Percentiles rank a stretch among this genome's conserved stretches.
These are phyloP conservation scores for Aureobasidium mangrovei DNA, from an alignment of 2,329 filamentous ascomycete genomes.

Conservation along the genomic window DNA sequence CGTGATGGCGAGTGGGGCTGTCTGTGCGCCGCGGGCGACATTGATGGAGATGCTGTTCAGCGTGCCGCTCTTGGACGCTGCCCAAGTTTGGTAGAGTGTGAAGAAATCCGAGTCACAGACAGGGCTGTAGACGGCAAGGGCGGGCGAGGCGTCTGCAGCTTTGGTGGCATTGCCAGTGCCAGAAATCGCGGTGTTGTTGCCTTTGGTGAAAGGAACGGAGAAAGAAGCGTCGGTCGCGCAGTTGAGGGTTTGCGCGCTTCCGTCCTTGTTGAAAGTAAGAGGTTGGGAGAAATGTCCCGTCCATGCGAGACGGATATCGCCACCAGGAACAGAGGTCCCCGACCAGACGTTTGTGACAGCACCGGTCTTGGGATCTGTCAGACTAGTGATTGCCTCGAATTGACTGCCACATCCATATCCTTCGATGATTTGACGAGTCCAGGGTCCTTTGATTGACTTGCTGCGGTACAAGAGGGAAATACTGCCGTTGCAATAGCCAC, in stretches of 20 bases:
- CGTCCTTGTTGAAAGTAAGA: constrained; percentile 17
- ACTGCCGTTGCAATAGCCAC: constrained; percentile 21
- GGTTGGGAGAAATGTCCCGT: constrained; percentile 22
- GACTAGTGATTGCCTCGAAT: constrained; percentile 19
- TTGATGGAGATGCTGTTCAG: constrained; percentile 19
- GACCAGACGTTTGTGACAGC: constrained; percentile 19
- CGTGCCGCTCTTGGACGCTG: constrained; percentile 16
- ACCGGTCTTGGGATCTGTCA: constrained; percentile 15
- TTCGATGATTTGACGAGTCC: constrained; percentile 21
- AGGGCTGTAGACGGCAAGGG: constrained; percentile 18
- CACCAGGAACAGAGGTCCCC: constrained; percentile 19
- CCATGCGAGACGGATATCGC: constrained; percentile 17
- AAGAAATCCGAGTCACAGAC: constrained; percentile 21
- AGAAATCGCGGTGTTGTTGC: constrained; percentile 15
- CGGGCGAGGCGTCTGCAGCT: constrained; percentile 16
- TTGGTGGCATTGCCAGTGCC: constrained; percentile 14
- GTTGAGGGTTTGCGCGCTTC: constrained; percentile 18
- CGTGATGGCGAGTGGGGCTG: constrained; percentile 17
- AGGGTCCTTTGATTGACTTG: constrained; percentile 19
- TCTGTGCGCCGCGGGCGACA: constrained; percentile 17
- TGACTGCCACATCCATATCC: constrained; percentile 22
- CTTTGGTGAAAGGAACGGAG: constrained; percentile 15
- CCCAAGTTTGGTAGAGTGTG: constrained; percentile 21
- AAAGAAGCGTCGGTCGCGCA: constrained; percentile 18
- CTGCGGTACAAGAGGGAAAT: constrained; percentile 20